Evolutionary conservation across 208 protist genomes (phyloP), one percentile per base, ranked within the genome.

Genomic region (Strigomonas culicis): DNA sequence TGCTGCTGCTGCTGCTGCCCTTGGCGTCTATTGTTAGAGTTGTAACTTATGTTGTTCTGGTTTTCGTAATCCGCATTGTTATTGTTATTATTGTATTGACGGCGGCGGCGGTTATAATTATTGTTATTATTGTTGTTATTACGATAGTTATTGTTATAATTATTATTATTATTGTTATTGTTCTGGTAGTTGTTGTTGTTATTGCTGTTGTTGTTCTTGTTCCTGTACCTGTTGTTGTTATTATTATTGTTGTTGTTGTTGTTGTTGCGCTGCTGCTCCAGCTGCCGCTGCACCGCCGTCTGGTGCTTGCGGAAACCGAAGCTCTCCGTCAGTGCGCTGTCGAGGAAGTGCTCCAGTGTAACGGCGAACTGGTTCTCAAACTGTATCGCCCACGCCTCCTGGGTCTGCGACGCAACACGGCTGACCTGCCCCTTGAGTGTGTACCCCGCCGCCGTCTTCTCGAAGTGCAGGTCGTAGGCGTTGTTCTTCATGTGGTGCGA

Each of bases 311-410:
- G 43, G 52, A 92, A 95, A n/a, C 88, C 88, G 56, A 95, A 95
- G 70, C 88, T 95, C 72, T 90, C 84, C 27, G 79, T 87, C 30
- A 95, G 76, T 3, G 84, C 84, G 47, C 75, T 75, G 31, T 95
- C 51, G 56, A 95, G 47, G 63, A 95, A 95, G 74, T 95, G 84
- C 75, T 91, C 81, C 43, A 95, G 62, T 60, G 72, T 88, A 17
- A 87, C 79, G 46, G 85, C 85, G 58, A 91, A 90, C 63, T 95
- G 83, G 49, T 86, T 80, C 36, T 95, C 85, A 66, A 95, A 95
- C 53, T 63, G 77, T 21, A 95, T 64, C 13, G 70, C 70, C 86
- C 88, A 95, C 51, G 88, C 81, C 70, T 95, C 86, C 67, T 75
- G 76, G 63, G 62, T 65, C 63, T 79, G 68, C 17, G 83, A 84